Evolutionary conservation across 2,329 filamentous ascomycete species (phyloP).

Genomic region (Lasiodiplodia sp.): DNA sequence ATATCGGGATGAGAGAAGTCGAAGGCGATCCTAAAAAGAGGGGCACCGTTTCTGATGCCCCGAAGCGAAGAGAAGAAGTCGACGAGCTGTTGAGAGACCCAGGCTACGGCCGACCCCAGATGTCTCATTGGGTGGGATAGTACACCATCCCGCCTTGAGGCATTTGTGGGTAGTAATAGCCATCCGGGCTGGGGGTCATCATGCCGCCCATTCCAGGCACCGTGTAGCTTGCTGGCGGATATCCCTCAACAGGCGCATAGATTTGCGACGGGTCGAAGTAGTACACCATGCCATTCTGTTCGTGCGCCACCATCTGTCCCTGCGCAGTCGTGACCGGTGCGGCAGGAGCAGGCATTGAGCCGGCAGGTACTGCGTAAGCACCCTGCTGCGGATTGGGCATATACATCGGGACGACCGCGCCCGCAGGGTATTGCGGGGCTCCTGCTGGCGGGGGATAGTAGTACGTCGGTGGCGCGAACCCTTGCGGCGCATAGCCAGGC

Average conservation of each 20-base stretch:
- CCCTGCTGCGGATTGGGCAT: constrained; percentile 62
- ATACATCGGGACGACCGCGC: constrained; percentile 62
- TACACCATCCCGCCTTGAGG: constrained; percentile 59
- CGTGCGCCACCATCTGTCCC: constrained; percentile 74
- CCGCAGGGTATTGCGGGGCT: constrained; percentile 50
- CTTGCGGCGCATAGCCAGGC: constrained; percentile 58
- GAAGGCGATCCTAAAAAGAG: background rate
- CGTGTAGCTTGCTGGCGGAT: constrained; percentile 57
- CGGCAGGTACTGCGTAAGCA: constrained; percentile 50
- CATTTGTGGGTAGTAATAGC: constrained; percentile 65
- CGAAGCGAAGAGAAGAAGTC: constrained; percentile 4
- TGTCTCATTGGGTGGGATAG: constrained; percentile 57
- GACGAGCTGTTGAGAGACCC: constrained; percentile 19
- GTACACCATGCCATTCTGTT: constrained; percentile 95
- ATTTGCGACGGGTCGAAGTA: constrained; percentile 87
- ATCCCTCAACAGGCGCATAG: constrained; percentile 49
- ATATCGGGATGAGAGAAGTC: constrained; percentile 20
- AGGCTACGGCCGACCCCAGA: constrained; percentile 12
- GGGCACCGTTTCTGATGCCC: background rate
- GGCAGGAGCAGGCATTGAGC: constrained; percentile 25
- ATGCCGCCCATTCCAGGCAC: constrained; percentile 77
- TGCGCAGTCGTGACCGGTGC: constrained; percentile 50
- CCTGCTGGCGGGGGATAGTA: constrained; percentile 68
- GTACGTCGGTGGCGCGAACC: constrained; percentile 55
- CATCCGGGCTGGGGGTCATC: constrained; percentile 69